These are phyloP conservation scores for Chalaropsis ovoidea DNA, from an alignment of 2,329 filamentous ascomycete genomes.

Conservation along the genomic window DNA sequence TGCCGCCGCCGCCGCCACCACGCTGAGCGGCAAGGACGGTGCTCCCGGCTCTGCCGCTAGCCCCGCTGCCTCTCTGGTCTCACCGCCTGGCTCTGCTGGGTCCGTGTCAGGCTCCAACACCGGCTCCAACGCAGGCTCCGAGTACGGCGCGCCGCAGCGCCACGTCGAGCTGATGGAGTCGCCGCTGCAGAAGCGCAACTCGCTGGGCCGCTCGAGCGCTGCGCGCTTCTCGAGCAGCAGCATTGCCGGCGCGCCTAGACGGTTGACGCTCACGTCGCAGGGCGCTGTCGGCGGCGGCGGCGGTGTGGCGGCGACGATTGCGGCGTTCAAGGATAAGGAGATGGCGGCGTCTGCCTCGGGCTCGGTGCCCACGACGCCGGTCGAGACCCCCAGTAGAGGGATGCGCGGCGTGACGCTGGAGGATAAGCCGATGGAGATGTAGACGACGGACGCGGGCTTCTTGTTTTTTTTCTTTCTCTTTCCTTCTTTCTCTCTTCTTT, in stretches of 20 bases:
- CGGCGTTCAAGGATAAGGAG: slow-evolving; percentile 25
- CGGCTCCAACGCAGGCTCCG: slow-evolving; percentile 8
- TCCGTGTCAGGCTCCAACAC: slow-evolving; percentile 10
- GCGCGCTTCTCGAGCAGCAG: slow-evolving; percentile 44
- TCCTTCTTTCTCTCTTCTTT: slow-evolving; percentile 11
- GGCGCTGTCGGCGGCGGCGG: slow-evolving; percentile 19
- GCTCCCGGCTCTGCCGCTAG: slow-evolving; percentile 25
- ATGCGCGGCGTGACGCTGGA: slow-evolving; percentile 37
- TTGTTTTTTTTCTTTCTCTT: slow-evolving; percentile 27
- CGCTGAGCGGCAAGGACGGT: slow-evolving; percentile 27
- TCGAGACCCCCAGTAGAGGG: slow-evolving; percentile 30
- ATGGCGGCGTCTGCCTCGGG: neutral
- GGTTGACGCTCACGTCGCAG: slow-evolving; percentile 32
- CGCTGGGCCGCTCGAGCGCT: slow-evolving; percentile 43
- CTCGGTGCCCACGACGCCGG: neutral
- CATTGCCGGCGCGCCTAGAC: slow-evolving; percentile 32
- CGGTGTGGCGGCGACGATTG: slow-evolving; percentile 26
- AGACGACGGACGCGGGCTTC: slow-evolving; percentile 27
- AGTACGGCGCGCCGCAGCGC: slow-evolving; percentile 19
- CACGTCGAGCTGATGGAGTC: slow-evolving; percentile 28
- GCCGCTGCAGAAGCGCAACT: slow-evolving; percentile 53
- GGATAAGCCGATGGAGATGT: slow-evolving; percentile 45
- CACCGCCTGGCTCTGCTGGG: slow-evolving; percentile 15
- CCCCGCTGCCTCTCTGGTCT: slow-evolving; percentile 24
- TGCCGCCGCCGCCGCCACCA: slow-evolving; percentile 28